Percentiles rank a stretch among this genome's conserved stretches.
phyloP scores from a whole-genome alignment of 2,329 filamentous ascomycete species.

The Ustulina deusta region DNA sequence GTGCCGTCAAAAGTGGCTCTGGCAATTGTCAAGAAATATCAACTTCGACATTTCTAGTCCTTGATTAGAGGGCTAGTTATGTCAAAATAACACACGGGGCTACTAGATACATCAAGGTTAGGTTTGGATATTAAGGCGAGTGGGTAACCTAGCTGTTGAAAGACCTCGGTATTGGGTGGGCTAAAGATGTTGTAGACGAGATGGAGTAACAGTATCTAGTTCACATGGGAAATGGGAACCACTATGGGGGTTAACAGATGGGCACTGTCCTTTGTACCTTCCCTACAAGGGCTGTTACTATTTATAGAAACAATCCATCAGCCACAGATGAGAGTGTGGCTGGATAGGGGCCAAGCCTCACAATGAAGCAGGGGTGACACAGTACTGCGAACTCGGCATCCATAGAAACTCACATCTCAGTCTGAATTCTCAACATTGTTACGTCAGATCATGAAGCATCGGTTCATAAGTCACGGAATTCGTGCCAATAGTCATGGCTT shows the following conservation, averaged over 20 bases:
- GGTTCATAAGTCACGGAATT: conserved; percentile 29
- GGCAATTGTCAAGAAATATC: neutral
- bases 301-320: neutral
- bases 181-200: too few species aligned
- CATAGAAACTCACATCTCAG: neutral
- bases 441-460: conserved; percentile 42
- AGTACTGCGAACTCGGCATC: conserved; percentile 9
- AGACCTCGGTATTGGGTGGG: too few species aligned
- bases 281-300: too few species aligned
- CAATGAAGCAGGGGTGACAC: conserved; percentile 1
- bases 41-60: neutral
- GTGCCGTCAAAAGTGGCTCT: neutral
- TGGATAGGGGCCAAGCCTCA: neutral
- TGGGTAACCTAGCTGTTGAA: too few species aligned
- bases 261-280: too few species aligned
- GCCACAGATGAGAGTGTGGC: conserved; percentile 22
- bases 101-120: neutral
- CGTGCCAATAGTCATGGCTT: conserved; percentile 23
- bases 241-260: too few species aligned
- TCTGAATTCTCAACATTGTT: conserved; percentile 7
- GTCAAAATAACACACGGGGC: too few species aligned
- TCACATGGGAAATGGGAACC: too few species aligned
- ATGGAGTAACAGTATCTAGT: too few species aligned
- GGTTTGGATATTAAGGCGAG: neutral
- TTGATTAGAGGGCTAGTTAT: neutral